These are phyloP conservation scores for Pseudozyma thailandica DNA, from an alignment of 1,284 basidiomycete genomes.

Conservation along the genomic window DNA sequence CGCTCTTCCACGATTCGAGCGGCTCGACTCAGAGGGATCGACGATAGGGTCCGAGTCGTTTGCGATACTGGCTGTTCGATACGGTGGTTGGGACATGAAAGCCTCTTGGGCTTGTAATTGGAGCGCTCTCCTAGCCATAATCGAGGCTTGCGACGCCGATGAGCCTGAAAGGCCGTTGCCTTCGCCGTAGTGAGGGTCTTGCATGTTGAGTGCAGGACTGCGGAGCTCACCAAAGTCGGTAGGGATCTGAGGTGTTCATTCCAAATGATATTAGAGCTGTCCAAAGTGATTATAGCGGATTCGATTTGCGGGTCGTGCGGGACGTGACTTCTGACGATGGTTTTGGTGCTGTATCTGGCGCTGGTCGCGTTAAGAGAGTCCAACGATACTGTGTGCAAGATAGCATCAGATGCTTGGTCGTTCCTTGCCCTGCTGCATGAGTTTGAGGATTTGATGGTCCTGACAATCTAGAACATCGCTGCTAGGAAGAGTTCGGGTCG, in stretches of 20 bases:
- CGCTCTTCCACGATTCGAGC: slow-evolving; percentile 42
- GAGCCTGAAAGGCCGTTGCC: slow-evolving; percentile 5
- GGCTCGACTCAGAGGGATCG: slow-evolving; percentile 9
- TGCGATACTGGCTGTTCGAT: slow-evolving; percentile 39
- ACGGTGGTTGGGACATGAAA: slow-evolving; percentile 21
- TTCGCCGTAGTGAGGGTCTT: slow-evolving; percentile 4
- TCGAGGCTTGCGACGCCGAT: slow-evolving; percentile 18
- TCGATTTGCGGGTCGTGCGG: too few species aligned
- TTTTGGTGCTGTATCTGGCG: too few species aligned
- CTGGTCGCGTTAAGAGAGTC: too few species aligned
- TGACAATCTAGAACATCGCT: too few species aligned
- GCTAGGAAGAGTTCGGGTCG: too few species aligned
- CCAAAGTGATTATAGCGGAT: neutral
- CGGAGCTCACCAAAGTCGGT: slow-evolving; percentile 1
- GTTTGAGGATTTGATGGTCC: too few species aligned
- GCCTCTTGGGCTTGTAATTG: slow-evolving; percentile 54
- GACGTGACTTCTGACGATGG: too few species aligned
- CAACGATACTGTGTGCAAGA: too few species aligned
- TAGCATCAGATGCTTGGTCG: too few species aligned
- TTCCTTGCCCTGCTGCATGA: too few species aligned
- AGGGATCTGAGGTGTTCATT: slow-evolving; percentile 4
- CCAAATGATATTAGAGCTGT: neutral
- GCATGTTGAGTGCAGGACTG: slow-evolving; percentile 11
- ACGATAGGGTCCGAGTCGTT: slow-evolving; percentile 48
- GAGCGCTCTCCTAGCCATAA: slow-evolving; percentile 33